Evolutionary conservation across 495 filamentous ascomycete genomes (phyloP), one percentile per base, ranked within the genome.

Genomic region (Penicillium paradoxum): DNA sequence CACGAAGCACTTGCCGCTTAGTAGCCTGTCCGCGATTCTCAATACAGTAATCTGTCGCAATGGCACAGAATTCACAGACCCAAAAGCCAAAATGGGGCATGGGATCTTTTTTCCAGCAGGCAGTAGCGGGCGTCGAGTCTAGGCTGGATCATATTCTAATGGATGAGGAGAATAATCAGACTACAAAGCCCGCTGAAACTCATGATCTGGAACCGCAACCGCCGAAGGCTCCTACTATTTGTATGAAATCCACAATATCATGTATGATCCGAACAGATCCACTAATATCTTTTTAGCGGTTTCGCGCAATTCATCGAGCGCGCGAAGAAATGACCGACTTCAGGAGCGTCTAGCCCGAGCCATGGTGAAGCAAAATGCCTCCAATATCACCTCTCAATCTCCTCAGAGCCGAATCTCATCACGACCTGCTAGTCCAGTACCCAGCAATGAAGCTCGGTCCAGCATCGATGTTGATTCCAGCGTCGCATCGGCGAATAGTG

Each of bases 91-190:
- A 68, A 69, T 78, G 73, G 71, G 73, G 72, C 19, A 64, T 76
- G 38, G 89, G 91, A 19, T 88, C 85, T 25, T 88, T 98, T 62
- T 76, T 99, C 42, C 87, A 88, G 54, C 90, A 95, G 66, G 91
- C 92, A 47, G 90, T 97, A 45, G 90, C 91, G 24, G 90, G 90
- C 34, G 87, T 99, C 41, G 93, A 99, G 71, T 95, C 91, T 52
- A 83, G 88, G 42, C 77, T 99, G 36, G 93, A 99, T 67, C 88
- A 81, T 42, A 96, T 99, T 48, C 77, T 99, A 53, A 84, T 91
- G 52, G 91, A 96, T 36, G 81, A 84, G 29, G 83, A 88, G 15
- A 80, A 70, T 8, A 60, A 63, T 45, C 60, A 72, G 18, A 70
- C 61, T 18, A 18, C 60, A 40, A 70, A 68, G 38, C 24, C 59